These are phyloP conservation scores for Venturiaceae sp. DNA, from an alignment of 2,329 filamentous ascomycete genomes.

Conservation along the genomic window DNA sequence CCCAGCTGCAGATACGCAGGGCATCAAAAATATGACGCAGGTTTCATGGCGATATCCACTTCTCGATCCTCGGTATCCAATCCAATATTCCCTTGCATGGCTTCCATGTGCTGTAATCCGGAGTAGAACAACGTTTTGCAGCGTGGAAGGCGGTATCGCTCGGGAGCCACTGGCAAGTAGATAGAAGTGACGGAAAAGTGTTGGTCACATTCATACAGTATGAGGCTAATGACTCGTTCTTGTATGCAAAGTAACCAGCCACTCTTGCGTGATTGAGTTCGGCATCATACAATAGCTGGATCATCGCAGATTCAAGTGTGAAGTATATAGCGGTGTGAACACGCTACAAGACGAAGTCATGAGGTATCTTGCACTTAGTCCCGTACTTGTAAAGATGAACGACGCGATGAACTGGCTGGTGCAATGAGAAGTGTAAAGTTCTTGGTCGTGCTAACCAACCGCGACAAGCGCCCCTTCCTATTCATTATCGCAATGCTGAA, in stretches of 20 bases:
- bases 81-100: neutral
- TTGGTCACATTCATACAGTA: neutral
- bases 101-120: neutral
- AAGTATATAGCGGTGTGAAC: neutral
- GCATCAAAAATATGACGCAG: neutral
- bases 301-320: neutral
- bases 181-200: neutral
- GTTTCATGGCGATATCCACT: neutral
- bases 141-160: neutral
- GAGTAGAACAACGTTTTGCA: too few relatives aligned
- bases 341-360: neutral
- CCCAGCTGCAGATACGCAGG: neutral
- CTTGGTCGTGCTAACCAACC: neutral
- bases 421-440: neutral
- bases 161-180: neutral
- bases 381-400: neutral
- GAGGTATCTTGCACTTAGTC: neutral
- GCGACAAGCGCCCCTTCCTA: neutral
- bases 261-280: neutral
- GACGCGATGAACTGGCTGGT: too few relatives aligned
- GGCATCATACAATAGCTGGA: neutral
- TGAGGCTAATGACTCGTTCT: neutral
- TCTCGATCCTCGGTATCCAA: neutral
- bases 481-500: neutral
- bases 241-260: neutral